Evolutionary conservation across 768 basidiomycete genomes (phyloP).

Genomic region (Butyriboletus loyo): DNA sequence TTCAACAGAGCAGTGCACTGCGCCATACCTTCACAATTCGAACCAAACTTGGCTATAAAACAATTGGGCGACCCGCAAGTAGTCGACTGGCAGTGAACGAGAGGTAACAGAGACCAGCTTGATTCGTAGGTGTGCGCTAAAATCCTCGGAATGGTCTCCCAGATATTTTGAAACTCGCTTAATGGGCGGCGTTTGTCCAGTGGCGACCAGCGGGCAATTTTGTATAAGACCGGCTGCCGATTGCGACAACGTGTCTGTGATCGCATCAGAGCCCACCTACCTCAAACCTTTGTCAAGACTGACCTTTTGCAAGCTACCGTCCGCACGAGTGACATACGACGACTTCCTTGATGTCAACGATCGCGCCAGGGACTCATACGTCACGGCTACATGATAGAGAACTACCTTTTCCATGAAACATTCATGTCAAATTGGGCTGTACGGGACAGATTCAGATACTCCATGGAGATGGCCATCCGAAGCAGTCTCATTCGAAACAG

Average conservation of each 20-base stretch:
- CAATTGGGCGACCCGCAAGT: neutral
- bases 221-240: slow-evolving; percentile 9
- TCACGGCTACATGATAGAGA: slow-evolving; percentile 15
- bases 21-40: slow-evolving; percentile 7
- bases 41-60: slow-evolving; percentile 3
- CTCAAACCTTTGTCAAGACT: slow-evolving; percentile 4
- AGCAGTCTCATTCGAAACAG: slow-evolving; percentile 25
- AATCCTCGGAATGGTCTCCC: slow-evolving; percentile 18
- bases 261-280: neutral
- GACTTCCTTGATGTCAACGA: slow-evolving; percentile 10
- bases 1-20: slow-evolving; percentile 3
- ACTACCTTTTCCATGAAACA: slow-evolving; percentile 4
- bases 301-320: neutral
- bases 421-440: slow-evolving; percentile 16
- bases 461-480: slow-evolving; percentile 8
- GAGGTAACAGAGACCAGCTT: neutral
- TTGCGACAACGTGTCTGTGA: slow-evolving; percentile 15
- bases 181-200: slow-evolving; percentile 2
- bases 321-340: slow-evolving; percentile 5
- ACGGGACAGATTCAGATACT: slow-evolving; percentile 6
- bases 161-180: slow-evolving; percentile 19
- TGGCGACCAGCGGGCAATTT: slow-evolving; percentile 6
- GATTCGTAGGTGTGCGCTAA: slow-evolving; percentile 8
- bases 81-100: neutral
- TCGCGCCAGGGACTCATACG: slow-evolving; percentile 16